Conservation (phyloP, 495 filamentous ascomycete genomes). For the Trichoderma orchidacearum region DNA sequence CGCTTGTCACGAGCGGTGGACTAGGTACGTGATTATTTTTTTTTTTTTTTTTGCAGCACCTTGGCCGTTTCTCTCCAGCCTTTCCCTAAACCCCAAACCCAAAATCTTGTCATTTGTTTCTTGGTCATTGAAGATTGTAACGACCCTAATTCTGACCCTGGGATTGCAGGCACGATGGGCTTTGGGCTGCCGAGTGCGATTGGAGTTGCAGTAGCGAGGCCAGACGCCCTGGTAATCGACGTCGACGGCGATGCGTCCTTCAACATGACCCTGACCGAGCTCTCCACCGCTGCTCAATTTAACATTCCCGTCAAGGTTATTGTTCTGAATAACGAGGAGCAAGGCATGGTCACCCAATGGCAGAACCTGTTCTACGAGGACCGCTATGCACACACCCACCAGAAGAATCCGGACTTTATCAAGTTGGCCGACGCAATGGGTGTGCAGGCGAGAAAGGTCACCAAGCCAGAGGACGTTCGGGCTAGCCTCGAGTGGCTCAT, state of each 20-base stretch:
- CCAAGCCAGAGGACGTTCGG: conserved; percentile 56
- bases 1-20: conserved; percentile 84
- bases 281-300: conserved; percentile 83
- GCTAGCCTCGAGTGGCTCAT: conserved; percentile 81
- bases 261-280: conserved; percentile 86
- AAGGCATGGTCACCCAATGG: conserved; percentile 96
- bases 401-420: conserved; percentile 77
- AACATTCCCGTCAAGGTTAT: conserved; percentile 88
- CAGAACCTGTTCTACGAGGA: conserved; percentile 89
- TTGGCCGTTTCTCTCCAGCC: no score
- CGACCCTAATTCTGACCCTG: no score
- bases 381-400: conserved; percentile 82
- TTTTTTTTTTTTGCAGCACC: no score
- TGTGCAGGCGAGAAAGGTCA: conserved; percentile 50
- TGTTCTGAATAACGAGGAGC: conserved; percentile 90
- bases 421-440: conserved; percentile 79
- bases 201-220: conserved; percentile 81
- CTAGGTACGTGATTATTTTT: no score
- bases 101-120: no score
- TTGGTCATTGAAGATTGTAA: no score
- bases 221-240: conserved; percentile 78
- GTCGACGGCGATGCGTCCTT: conserved; percentile 97
- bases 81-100: no score
- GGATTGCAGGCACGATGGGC: conserved; percentile 96
- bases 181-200: conserved; percentile 87